Evolutionary conservation across 129 eudicot species (phyloP).

Genomic region (Flaveria linearis): DNA sequence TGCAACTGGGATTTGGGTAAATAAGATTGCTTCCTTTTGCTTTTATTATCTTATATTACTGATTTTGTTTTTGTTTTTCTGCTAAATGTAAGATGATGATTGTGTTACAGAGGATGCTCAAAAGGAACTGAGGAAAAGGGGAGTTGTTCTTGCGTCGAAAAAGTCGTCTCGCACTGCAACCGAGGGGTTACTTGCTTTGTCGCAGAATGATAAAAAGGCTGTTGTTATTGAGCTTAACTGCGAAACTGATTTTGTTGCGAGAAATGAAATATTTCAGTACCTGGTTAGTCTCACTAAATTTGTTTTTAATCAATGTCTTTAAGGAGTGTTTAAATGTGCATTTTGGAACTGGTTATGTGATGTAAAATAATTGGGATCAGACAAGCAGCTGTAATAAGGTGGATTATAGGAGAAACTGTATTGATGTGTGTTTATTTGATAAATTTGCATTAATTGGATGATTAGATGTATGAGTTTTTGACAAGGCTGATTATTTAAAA

Average conservation of each 20-base stretch:
- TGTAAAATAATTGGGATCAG: neutral
- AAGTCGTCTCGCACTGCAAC: slow-evolving; percentile 85
- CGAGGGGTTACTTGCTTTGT: slow-evolving; percentile 95
- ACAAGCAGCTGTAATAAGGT: neutral
- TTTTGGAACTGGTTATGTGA: neutral
- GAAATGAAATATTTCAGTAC: slow-evolving; percentile 86
- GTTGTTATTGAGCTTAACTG: slow-evolving; percentile 89
- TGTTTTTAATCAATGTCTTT: neutral
- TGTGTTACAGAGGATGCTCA: slow-evolving; percentile 82
- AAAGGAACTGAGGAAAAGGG: slow-evolving; percentile 85
- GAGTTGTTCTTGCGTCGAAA: slow-evolving; percentile 86
- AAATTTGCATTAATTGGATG: neutral
- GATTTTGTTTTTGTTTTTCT: neutral
- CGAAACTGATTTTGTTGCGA: slow-evolving; percentile 97
- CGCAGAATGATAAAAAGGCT: slow-evolving; percentile 72
- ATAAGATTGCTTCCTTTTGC: neutral
- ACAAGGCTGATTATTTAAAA: neutral
- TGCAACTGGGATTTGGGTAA: slow-evolving; percentile 88
- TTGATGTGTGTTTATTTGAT: neutral
- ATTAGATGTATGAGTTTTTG: neutral
- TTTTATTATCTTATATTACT: neutral
- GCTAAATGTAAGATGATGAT: neutral
- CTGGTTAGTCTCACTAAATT: slow-evolving; percentile 58
- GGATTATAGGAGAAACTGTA: neutral
- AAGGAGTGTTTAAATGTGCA: neutral